Evolutionary conservation across 345 rosid species (phyloP).

Genomic region (Camelina sativa): DNA sequence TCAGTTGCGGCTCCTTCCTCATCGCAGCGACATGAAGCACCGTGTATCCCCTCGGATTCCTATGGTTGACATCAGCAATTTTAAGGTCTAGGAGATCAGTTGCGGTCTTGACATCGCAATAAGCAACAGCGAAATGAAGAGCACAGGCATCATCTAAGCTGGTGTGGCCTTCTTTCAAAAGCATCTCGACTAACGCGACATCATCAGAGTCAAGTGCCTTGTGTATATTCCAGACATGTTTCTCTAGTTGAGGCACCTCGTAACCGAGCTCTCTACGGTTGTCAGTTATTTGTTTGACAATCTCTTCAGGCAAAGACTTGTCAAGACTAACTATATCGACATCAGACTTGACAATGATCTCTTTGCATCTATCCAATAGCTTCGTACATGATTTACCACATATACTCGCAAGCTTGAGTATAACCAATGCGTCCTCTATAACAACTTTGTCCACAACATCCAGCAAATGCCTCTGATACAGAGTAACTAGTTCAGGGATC

Average conservation of each 20-base stretch:
- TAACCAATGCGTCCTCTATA: constrained; percentile 61
- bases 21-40: constrained; percentile 87
- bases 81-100: constrained; percentile 64
- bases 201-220: constrained; percentile 86
- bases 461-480: constrained; percentile 73
- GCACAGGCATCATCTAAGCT: constrained; percentile 73
- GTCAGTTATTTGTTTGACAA: constrained; percentile 55
- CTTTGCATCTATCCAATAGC: constrained; percentile 53
- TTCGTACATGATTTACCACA: constrained; percentile 62
- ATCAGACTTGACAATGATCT: constrained; percentile 61
- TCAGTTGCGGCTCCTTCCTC: constrained; percentile 75
- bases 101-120: constrained; percentile 77
- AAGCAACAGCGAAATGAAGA: constrained; percentile 85
- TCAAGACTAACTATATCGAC: constrained; percentile 64
- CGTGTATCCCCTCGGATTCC: constrained; percentile 70
- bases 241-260: constrained; percentile 48
- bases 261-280: constrained; percentile 51
- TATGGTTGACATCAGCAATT: constrained; percentile 68
- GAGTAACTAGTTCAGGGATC: constrained; percentile 64
- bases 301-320: constrained; percentile 59
- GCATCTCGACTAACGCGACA: constrained; percentile 66
- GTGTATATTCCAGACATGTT: constrained; percentile 64
- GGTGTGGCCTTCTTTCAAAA: constrained; percentile 63
- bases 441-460: constrained; percentile 66
- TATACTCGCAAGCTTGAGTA: constrained; percentile 61